These are phyloP conservation scores for Nadsonia commutata DNA, from an alignment of 1,139 yeast genomes.

Conservation along the genomic window DNA sequence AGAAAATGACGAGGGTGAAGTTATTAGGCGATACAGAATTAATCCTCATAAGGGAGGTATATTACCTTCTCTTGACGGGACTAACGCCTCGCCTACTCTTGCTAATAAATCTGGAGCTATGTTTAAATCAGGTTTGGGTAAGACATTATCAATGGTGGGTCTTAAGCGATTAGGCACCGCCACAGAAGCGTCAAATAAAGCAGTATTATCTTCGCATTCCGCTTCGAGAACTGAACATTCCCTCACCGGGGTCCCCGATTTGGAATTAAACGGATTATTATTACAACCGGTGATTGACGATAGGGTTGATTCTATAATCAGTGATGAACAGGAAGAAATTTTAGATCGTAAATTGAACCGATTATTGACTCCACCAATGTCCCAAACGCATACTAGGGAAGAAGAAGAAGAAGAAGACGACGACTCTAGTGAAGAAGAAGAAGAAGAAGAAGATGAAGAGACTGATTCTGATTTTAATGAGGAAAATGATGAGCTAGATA, in stretches of 20 bases:
- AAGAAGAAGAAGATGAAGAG: conserved; percentile 18
- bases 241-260: conserved; percentile 9
- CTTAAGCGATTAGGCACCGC: conserved; percentile 6
- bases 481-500: conserved; percentile 6
- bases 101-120: conserved; percentile 3
- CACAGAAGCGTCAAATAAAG: conserved; percentile 1
- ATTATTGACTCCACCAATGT: conserved; percentile 7
- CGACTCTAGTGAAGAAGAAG: conserved; percentile 11
- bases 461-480: conserved; percentile 10
- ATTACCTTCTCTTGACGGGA: conserved; percentile 1
- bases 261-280: conserved; percentile 13
- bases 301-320: conserved; percentile 14
- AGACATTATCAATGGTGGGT: conserved; percentile 18
- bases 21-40: conserved; percentile 65
- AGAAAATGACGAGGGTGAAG: conserved; percentile 87
- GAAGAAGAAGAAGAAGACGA: conserved; percentile 5
- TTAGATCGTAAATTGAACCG: conserved; percentile 14
- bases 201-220: not conserved
- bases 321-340: conserved; percentile 8
- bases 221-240: not conserved
- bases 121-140: conserved; percentile 9
- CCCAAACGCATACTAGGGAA: conserved; percentile 1
- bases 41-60: conserved; percentile 33
- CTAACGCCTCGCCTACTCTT: conserved; percentile 2
- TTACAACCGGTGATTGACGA: conserved; percentile 7